Evolutionary conservation across 2,329 filamentous ascomycete species (phyloP), one percentile per base, ranked within the genome.

Genomic region (Fusarium haematococcum): DNA sequence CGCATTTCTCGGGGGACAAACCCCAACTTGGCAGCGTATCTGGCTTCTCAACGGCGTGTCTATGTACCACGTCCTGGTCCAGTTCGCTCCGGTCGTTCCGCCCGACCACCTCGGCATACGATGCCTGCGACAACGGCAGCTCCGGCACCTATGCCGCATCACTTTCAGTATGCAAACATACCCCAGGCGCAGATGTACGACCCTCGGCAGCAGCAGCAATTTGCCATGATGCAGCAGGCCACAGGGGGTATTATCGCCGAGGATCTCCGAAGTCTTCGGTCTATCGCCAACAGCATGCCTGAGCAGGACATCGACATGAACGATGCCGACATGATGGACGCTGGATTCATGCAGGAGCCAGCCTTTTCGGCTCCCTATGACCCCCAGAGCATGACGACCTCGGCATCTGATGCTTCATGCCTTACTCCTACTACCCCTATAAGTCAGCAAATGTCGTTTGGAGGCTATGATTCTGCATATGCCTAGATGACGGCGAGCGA

Each of bases 221-320:
- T 78, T 45, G 75, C 71, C 25, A 80, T 80, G 77, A 79, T 80
- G 77, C 52, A 75, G 25, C 75, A 78, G 43, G 73, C 77, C 18
- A 75, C 68, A 8, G 77, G 80, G 2, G 81, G 81, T 14, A 83
- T 84, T 67, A 82, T 84, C n/a, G 79, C 81, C 4, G 82, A 84
- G 54, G 82, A 83, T 56, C 71, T 83, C 45, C 78, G 80, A 30
- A 83, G 79, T 48, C 74, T 84, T n/a, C 76, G 81, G 32, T 78
- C 77, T 41, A 80, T 84, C 75, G 73, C 82, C 6, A 76, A 75
- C 62, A 78, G 74, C 45, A 73, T 76, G 39, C 67, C 79, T 7
- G 80, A 82, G n/a, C 71, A 77, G 25, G 81, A 84, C 39, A 77
- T 84, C n/a, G 79, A 82, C 33, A 84, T 84, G 82, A 68, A 72